These are phyloP conservation scores for Mycena metata DNA, from an alignment of 768 basidiomycete genomes.

Conservation along the genomic window DNA sequence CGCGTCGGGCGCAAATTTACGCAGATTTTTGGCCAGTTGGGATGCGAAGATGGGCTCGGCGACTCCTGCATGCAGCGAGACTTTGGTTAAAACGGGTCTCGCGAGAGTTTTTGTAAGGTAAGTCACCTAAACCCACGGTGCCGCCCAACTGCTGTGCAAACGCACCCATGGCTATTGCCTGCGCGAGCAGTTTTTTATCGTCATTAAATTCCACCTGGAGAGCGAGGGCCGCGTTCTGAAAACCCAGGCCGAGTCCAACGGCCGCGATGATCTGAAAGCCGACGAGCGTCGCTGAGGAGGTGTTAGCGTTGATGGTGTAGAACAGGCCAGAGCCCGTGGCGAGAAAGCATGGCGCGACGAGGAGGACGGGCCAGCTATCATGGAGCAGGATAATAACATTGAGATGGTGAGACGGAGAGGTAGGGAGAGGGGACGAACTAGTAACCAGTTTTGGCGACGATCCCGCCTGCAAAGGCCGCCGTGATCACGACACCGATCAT, in stretches of 20 bases:
- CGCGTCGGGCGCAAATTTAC: constrained; percentile 33
- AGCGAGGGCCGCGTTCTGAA: constrained; percentile 38
- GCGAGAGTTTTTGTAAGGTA: no score
- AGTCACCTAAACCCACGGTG: no score
- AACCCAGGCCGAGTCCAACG: constrained; percentile 34
- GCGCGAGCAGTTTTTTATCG: constrained; percentile 17
- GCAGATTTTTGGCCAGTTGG: constrained; percentile 22
- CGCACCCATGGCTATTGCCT: constrained; percentile 34
- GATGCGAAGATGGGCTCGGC: constrained; percentile 32
- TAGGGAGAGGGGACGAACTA: constrained; percentile 14
- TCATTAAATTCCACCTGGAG: constrained; percentile 36
- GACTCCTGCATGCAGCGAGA: neutral
- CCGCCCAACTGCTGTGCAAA: constrained; percentile 37
- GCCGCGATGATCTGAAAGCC: constrained; percentile 36
- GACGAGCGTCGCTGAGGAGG: constrained; percentile 11
- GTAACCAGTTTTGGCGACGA: constrained; percentile 18
- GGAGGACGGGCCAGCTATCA: constrained; percentile 26
- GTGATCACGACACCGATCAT: constrained; percentile 14
- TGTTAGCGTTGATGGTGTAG: constrained; percentile 12
- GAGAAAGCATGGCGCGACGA: constrained; percentile 27
- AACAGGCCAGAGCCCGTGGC: constrained; percentile 29
- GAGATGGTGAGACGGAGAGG: neutral
- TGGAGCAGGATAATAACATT: no score
- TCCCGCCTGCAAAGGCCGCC: constrained; percentile 19
- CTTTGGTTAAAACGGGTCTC: no score